Evolutionary conservation across 495 filamentous ascomycete genomes (phyloP).

Genomic region (Penicillium cosmopolitanum): DNA sequence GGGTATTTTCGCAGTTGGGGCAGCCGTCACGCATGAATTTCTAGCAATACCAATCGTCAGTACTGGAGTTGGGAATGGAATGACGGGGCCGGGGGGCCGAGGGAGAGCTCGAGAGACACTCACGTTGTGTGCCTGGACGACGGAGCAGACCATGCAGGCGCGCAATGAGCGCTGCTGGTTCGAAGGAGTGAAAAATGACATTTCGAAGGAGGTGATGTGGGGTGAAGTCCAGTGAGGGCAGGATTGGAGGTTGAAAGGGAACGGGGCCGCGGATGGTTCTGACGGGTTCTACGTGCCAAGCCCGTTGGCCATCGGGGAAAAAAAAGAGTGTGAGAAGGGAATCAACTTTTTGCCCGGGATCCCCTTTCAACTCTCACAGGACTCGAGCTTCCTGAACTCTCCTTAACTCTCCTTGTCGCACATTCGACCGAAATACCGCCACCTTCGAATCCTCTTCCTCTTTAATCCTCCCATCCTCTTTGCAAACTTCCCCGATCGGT

Average conservation of each 20-base stretch:
- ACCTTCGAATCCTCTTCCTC: slow-evolving; percentile 4
- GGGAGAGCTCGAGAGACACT: slow-evolving; percentile 26
- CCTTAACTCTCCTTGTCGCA: neutral
- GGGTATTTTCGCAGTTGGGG: slow-evolving; percentile 93
- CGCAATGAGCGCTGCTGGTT: slow-evolving; percentile 78
- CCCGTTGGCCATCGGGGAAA: slow-evolving; percentile 31
- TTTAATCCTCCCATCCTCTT: slow-evolving; percentile 4
- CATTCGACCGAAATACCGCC: neutral
- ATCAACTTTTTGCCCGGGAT: slow-evolving; percentile 6
- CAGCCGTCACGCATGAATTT: slow-evolving; percentile 84
- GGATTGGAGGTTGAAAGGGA: slow-evolving; percentile 9
- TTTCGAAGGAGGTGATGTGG: slow-evolving; percentile 23
- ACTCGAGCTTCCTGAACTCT: neutral
- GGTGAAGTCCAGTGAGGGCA: slow-evolving; percentile 3
- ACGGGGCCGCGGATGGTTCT: neutral
- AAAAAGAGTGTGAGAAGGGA: slow-evolving; percentile 15
- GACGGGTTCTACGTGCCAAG: slow-evolving; percentile 4
- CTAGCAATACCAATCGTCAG: slow-evolving; percentile 41
- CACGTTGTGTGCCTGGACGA: slow-evolving; percentile 80
- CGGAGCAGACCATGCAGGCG: slow-evolving; percentile 97
- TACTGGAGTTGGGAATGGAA: slow-evolving; percentile 3
- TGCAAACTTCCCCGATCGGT: slow-evolving; percentile 21
- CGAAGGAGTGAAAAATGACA: slow-evolving; percentile 62
- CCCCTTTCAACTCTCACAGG: neutral
- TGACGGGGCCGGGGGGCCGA: slow-evolving; percentile 6